Conservation (phyloP, 148 eudicot species). For the Spergularia bocconei region DNA sequence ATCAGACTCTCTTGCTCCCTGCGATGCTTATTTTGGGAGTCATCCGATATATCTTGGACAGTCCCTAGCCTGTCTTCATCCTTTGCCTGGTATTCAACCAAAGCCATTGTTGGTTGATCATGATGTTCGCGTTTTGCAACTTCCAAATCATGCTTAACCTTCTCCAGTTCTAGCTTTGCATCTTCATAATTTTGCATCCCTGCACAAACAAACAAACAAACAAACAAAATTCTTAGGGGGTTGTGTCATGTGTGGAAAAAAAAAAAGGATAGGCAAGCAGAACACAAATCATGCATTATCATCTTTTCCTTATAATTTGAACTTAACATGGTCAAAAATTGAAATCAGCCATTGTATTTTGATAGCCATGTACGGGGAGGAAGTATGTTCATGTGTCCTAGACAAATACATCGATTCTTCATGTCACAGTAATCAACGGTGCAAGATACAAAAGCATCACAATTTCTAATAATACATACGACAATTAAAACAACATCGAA, state of each 20-base stretch:
- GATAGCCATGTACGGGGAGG: no score
- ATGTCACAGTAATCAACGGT: no score
- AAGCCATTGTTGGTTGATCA: background rate
- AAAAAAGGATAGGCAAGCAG: background rate
- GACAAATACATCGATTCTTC: no score
- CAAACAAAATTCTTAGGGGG: background rate
- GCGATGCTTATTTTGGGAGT: background rate
- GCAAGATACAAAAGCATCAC: no score
- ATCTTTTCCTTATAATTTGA: background rate
- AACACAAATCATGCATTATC: background rate
- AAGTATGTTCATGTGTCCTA: no score
- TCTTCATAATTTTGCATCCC: conserved; percentile 16
- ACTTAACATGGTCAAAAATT: background rate
- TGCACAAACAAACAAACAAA: conserved; percentile 11
- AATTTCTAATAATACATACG: background rate
- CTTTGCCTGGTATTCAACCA: conserved; percentile 7
- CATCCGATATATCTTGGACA: conserved; percentile 1
- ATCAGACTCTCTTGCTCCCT: background rate
- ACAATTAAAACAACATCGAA: background rate
- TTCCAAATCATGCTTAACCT: conserved; percentile 13
- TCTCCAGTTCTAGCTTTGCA: conserved; percentile 25
- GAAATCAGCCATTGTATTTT: background rate
- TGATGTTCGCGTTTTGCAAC: conserved; percentile 13
- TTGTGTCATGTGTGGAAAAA: background rate
- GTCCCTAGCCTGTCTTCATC: background rate